Evolutionary conservation across 495 filamentous ascomycete genomes (phyloP).

Genomic region (Xylaria cubensis): DNA sequence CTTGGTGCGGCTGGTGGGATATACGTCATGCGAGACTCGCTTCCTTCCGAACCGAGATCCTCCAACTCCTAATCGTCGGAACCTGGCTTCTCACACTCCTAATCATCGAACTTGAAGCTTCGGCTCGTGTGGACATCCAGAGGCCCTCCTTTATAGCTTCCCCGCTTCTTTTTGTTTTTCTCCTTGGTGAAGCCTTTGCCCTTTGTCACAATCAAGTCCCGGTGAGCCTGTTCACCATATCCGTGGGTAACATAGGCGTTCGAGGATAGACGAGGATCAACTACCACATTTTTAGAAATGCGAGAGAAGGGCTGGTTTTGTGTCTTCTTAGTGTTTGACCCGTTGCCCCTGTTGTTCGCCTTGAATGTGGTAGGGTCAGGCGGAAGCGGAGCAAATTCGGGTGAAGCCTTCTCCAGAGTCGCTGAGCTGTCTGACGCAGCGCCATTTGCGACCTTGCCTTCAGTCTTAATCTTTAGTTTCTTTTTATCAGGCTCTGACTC

Average conservation of each 20-base stretch:
- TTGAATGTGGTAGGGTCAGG: constrained; percentile 53
- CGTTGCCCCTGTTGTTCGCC: constrained; percentile 53
- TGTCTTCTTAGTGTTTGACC: constrained; percentile 53
- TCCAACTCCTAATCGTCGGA: constrained; percentile 13
- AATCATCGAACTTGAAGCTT: constrained; percentile 89
- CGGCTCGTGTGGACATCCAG: constrained; percentile 77
- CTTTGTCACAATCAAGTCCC: constrained; percentile 86
- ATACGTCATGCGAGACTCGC: constrained; percentile 4
- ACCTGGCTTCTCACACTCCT: constrained; percentile 36
- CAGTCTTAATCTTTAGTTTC: constrained; percentile 33
- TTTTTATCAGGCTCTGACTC: constrained; percentile 48
- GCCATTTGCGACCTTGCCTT: constrained; percentile 26
- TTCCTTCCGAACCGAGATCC: neutral
- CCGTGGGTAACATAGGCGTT: constrained; percentile 84
- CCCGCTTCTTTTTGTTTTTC: constrained; percentile 96
- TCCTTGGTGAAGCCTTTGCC: constrained; percentile 99
- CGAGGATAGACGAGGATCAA: constrained; percentile 66
- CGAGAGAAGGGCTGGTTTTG: constrained; percentile 68
- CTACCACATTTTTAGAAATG: constrained; percentile 61
- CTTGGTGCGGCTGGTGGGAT: constrained; percentile 6
- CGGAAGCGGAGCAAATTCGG: constrained; percentile 51
- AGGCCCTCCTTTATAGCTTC: constrained; percentile 82
- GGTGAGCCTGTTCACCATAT: constrained; percentile 85
- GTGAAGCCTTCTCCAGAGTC: constrained; percentile 51
- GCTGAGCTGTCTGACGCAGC: constrained; percentile 47